A percentile compares a stretch with the other conserved stretches of the same genome.
Conservation (phyloP, 2,329 filamentous ascomycete genomes). For the Thermomyces lanuginosus region DNA sequence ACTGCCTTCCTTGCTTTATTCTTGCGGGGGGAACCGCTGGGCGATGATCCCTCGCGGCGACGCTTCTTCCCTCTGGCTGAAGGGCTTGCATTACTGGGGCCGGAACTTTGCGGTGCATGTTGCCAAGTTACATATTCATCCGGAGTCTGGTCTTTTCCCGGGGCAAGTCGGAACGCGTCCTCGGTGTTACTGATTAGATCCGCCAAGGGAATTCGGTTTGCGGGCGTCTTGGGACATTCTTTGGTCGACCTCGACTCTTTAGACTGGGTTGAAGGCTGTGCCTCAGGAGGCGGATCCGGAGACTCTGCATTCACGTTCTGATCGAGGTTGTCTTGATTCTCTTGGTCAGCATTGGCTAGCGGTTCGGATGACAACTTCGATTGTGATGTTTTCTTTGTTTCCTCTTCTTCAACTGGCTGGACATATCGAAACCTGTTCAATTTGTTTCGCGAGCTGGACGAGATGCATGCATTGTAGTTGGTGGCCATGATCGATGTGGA, state of each 20-base stretch:
- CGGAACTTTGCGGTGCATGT: conserved; percentile 28
- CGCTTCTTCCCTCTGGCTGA: conserved; percentile 42
- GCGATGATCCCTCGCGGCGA: conserved; percentile 58
- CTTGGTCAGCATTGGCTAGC: conserved; percentile 25
- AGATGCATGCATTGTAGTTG: conserved; percentile 23
- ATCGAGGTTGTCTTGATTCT: conserved; percentile 26
- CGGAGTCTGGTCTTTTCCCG: conserved; percentile 36
- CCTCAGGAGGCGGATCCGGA: conserved; percentile 10
- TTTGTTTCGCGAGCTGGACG: conserved; percentile 37
- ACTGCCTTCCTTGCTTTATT: conserved; percentile 23
- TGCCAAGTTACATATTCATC: conserved; percentile 48
- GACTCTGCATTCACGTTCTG: conserved; percentile 18
- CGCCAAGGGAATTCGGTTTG: conserved; percentile 41
- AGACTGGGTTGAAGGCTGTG: conserved; percentile 9
- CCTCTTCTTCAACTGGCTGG: conserved; percentile 18
- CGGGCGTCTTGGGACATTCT: conserved; percentile 41
- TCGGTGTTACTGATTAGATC: conserved; percentile 47
- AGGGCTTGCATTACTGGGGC: conserved; percentile 29
- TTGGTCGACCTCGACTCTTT: conserved; percentile 15
- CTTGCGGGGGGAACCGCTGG: conserved; percentile 47
- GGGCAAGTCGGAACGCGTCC: conserved; percentile 35
- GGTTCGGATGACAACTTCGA: conserved; percentile 12
- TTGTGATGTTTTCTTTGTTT: conserved; percentile 6
- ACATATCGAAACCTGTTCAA: conserved; percentile 39
- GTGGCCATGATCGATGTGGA: conserved; percentile 12